These are phyloP conservation scores for Austroboletus novae-zelandiae DNA, from an alignment of 1,284 basidiomycete species.

Conservation along the genomic window DNA sequence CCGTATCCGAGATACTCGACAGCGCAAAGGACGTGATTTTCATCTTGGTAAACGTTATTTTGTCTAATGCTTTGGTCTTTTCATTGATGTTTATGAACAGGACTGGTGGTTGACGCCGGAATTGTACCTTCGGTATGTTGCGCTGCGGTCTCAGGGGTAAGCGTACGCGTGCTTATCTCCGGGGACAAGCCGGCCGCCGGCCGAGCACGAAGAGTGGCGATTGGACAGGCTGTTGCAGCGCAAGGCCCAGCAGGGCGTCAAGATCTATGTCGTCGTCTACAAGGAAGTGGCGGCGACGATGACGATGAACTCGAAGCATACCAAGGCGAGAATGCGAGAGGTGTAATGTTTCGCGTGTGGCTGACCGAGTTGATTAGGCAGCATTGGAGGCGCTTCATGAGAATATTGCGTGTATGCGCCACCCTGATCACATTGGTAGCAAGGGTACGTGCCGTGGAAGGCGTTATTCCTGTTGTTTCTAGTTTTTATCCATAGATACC, in stretches of 20 bases:
- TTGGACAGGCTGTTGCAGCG: slow-evolving; percentile 81
- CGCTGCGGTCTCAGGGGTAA: neutral
- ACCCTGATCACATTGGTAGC: slow-evolving; percentile 86
- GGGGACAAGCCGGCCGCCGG: slow-evolving; percentile 69
- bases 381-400: slow-evolving; percentile 79
- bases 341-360: neutral
- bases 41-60: slow-evolving; percentile 51
- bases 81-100: slow-evolving; percentile 32
- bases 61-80: neutral
- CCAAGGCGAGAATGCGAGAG: slow-evolving; percentile 55
- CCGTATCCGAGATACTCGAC: slow-evolving; percentile 85
- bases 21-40: slow-evolving; percentile 75
- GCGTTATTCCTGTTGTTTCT: neutral
- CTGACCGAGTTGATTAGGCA: slow-evolving; percentile 42
- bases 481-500: slow-evolving; percentile 43
- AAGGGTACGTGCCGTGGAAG: slow-evolving; percentile 45
- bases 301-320: slow-evolving; percentile 82
- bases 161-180: slow-evolving; percentile 8
- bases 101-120: slow-evolving; percentile 95
- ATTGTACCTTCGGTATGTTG: slow-evolving; percentile 63
- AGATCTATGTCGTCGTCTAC: slow-evolving; percentile 86
- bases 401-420: slow-evolving; percentile 85
- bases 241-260: slow-evolving; percentile 90
- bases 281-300: slow-evolving; percentile 92
- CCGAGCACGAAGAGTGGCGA: slow-evolving; percentile 79